Conservation (phyloP, 129 eudicot genomes). For the Pseudognaphalium luteoalbum region DNA sequence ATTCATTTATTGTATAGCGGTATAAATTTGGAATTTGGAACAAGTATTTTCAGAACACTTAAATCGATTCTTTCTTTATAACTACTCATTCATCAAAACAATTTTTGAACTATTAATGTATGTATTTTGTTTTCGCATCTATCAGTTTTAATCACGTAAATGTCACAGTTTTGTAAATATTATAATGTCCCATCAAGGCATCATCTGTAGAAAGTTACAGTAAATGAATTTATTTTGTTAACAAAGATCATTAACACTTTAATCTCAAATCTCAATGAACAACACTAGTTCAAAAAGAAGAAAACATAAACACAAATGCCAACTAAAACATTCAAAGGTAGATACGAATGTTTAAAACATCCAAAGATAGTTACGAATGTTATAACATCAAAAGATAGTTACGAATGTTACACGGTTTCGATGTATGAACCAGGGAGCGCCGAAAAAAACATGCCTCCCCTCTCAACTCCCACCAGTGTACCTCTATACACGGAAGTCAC, state of each 20-base stretch:
- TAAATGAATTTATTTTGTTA: no score
- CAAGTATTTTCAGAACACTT: not conserved
- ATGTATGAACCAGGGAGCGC: conserved; percentile 29
- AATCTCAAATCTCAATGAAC: conserved; percentile 1
- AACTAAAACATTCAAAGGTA: conserved; percentile 14
- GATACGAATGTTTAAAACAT: conserved; percentile 13
- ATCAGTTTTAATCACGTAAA: no score
- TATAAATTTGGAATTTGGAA: no score
- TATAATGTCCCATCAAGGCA: no score
- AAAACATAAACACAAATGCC: not conserved
- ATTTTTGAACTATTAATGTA: no score
- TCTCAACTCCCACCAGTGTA: conserved; percentile 29
- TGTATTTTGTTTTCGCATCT: no score
- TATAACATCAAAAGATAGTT: conserved; percentile 10
- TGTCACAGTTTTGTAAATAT: no score
- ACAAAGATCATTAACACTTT: not conserved
- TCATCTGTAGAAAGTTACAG: no score
- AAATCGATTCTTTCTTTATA: no score
- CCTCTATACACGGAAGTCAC: conserved; percentile 31
- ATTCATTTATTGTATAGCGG: no score
- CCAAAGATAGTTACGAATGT: not conserved
- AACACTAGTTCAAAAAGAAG: conserved; percentile 2
- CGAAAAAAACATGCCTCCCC: conserved; percentile 40
- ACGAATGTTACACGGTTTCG: conserved; percentile 20
- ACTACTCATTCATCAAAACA: no score